These are phyloP conservation scores for Aureobasidium melanogenum DNA, from an alignment of 2,329 filamentous ascomycete species.

Conservation along the genomic window DNA sequence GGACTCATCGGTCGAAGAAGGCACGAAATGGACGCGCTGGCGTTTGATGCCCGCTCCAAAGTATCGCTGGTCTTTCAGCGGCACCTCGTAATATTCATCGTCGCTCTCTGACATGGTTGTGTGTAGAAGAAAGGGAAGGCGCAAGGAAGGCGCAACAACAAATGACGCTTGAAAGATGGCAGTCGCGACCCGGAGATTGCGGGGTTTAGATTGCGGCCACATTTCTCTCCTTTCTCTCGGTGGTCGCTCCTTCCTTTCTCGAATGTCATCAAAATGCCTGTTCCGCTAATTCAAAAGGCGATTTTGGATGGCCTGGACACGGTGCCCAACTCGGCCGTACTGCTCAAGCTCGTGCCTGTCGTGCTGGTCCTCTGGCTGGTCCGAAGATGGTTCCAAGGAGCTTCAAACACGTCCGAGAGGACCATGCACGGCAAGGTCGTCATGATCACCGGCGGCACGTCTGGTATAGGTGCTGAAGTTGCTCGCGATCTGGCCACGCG, in stretches of 20 bases:
- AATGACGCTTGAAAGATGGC: not conserved
- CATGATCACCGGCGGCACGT: conserved; percentile 88
- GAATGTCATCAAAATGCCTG: conserved; percentile 42
- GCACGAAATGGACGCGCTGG: conserved; percentile 52
- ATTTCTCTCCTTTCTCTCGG: not conserved
- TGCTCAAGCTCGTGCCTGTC: conserved; percentile 44
- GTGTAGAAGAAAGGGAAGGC: too few species aligned
- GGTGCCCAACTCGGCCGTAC: conserved; percentile 27
- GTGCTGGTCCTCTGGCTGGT: conserved; percentile 45
- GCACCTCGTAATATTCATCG: conserved; percentile 50
- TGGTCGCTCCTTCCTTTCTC: not conserved
- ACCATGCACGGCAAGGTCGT: conserved; percentile 90
- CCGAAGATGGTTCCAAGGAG: conserved; percentile 73
- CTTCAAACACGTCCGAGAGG: conserved; percentile 64
- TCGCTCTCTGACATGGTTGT: conserved; percentile 36
- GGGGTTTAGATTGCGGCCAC: not conserved
- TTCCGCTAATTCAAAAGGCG: conserved; percentile 49
- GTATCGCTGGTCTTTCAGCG: conserved; percentile 49
- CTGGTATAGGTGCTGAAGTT: conserved; percentile 75
- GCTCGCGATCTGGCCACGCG: conserved; percentile 66
- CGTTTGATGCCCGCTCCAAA: conserved; percentile 56
- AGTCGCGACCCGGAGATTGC: not conserved
- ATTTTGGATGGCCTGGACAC: conserved; percentile 46
- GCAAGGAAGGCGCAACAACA: conserved; percentile 28
- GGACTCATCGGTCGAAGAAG: conserved; percentile 27